Conservation (phyloP, 1,139 yeast species). For the Blastobotrys serpentis region DNA sequence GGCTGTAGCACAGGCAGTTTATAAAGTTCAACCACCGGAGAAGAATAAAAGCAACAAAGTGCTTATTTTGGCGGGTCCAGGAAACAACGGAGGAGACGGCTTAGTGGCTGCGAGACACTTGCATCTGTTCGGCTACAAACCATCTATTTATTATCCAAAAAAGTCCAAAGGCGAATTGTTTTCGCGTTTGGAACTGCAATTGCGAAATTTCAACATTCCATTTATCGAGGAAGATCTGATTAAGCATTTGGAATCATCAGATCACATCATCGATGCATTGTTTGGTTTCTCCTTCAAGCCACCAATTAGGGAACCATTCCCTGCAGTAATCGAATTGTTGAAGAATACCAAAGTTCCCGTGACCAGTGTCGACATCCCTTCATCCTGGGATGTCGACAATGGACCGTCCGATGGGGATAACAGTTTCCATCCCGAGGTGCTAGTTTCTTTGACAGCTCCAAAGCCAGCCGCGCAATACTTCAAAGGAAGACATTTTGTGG, state of each 20-base stretch:
- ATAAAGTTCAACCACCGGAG: constrained; percentile 53
- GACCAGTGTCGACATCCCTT: constrained; percentile 85
- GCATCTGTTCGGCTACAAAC: constrained; percentile 73
- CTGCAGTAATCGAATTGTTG: constrained; percentile 53
- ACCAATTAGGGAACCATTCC: constrained; percentile 81
- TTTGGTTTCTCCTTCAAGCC: constrained; percentile 94
- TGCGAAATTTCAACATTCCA: constrained; percentile 53
- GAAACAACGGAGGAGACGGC: constrained; percentile 97
- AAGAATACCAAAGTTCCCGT: constrained; percentile 50
- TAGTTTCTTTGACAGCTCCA: constrained; percentile 89
- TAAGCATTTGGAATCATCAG: constrained; percentile 33
- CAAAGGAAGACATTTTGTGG: constrained; percentile 65
- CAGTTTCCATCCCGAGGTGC: constrained; percentile 53
- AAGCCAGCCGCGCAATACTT: constrained; percentile 74
- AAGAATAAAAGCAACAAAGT: constrained; percentile 46
- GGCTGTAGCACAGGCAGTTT: constrained; percentile 86
- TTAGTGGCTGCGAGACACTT: constrained; percentile 92
- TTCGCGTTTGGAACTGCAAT: constrained; percentile 53
- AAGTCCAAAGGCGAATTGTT: constrained; percentile 39
- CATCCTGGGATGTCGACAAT: constrained; percentile 93
- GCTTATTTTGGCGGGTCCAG: constrained; percentile 84
- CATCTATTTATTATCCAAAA: constrained; percentile 53
- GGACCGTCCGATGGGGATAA: constrained; percentile 58
- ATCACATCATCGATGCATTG: constrained; percentile 70
- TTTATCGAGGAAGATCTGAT: constrained; percentile 41